These are phyloP conservation scores for Ustilago shanxiensis DNA, from an alignment of 1,284 basidiomycete genomes.

Conservation along the genomic window DNA sequence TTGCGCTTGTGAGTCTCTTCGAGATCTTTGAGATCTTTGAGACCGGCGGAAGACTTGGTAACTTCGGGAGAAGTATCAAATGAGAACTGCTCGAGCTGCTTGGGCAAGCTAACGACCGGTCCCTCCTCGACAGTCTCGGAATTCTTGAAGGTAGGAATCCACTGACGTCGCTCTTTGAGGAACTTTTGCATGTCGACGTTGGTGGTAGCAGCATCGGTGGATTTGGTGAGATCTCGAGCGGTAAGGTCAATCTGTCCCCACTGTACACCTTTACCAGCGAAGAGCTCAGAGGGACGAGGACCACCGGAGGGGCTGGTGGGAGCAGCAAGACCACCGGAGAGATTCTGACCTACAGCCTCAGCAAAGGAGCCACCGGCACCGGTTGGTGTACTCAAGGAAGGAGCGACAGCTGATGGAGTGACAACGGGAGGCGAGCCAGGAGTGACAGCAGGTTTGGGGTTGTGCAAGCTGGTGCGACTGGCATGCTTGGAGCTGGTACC, in stretches of 20 bases:
- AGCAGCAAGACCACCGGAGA: conserved; percentile 24
- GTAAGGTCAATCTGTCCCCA: conserved; percentile 61
- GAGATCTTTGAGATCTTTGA: conserved; percentile 57
- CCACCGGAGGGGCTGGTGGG: conserved; percentile 5
- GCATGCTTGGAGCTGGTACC: conserved; percentile 17
- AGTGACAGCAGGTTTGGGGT: conserved; percentile 6
- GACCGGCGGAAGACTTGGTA: conserved; percentile 25
- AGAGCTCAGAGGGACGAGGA: conserved; percentile 58
- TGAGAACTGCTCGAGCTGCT: conserved; percentile 40
- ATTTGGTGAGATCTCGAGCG: conserved; percentile 30
- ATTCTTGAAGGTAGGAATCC: conserved; percentile 56
- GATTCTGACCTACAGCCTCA: conserved; percentile 22
- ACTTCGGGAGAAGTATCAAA: conserved; percentile 28
- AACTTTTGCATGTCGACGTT: conserved; percentile 57
- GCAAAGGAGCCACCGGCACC: conserved; percentile 20
- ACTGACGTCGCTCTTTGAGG: conserved; percentile 61
- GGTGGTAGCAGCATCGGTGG: conserved; percentile 25
- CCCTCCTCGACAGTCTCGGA: conserved; percentile 27
- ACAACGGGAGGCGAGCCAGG: conserved; percentile 24
- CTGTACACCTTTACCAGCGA: conserved; percentile 62
- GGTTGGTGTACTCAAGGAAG: conserved; percentile 28
- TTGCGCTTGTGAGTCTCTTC: conserved; percentile 61
- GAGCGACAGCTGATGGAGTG: conserved; percentile 28
- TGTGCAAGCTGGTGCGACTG: conserved; percentile 35
- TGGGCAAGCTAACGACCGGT: conserved; percentile 20